Conservation (phyloP, 2,329 filamentous ascomycete species). For the Talaromyces sp. region DNA sequence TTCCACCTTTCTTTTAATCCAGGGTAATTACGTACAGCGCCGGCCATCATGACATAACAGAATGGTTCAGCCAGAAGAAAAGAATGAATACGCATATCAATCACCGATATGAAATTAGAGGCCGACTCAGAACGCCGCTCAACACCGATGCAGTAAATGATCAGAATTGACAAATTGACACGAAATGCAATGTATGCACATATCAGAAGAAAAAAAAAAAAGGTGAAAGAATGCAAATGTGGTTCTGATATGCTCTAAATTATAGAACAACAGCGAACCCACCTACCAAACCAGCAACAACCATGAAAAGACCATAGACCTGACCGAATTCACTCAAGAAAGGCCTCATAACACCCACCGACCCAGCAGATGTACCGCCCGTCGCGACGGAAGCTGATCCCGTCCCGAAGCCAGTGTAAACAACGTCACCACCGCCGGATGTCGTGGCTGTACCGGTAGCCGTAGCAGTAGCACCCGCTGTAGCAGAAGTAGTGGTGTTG, state of each 20-base stretch:
- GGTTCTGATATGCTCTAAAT: not conserved
- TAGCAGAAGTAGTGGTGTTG: constrained; percentile 48
- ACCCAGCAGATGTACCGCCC: constrained; percentile 20
- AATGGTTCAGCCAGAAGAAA: not conserved
- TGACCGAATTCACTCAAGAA: constrained; percentile 54
- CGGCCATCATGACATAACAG: constrained; percentile 9
- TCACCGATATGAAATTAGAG: not conserved
- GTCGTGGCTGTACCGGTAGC: constrained; percentile 35
- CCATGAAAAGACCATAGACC: constrained; percentile 55
- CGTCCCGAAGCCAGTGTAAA: constrained; percentile 48
- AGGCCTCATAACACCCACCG: constrained; percentile 25
- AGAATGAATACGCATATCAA: not conserved
- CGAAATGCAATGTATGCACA: constrained; percentile 17
- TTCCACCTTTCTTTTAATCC: not conserved
- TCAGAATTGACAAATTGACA: constrained; percentile 22
- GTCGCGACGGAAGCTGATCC: constrained; percentile 37
- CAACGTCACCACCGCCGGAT: constrained; percentile 31
- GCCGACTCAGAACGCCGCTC: constrained; percentile 4
- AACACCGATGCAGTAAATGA: constrained; percentile 22
- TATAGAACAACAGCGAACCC: constrained; percentile 56
- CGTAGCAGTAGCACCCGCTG: constrained; percentile 32
- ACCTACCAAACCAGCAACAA: constrained; percentile 56
- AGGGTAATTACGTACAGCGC: not conserved
- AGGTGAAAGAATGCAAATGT: not conserved
- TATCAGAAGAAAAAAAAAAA: not conserved